These are phyloP conservation scores for Neodidymelliopsis sp. DNA, from an alignment of 2,329 filamentous ascomycete species.

Conservation along the genomic window DNA sequence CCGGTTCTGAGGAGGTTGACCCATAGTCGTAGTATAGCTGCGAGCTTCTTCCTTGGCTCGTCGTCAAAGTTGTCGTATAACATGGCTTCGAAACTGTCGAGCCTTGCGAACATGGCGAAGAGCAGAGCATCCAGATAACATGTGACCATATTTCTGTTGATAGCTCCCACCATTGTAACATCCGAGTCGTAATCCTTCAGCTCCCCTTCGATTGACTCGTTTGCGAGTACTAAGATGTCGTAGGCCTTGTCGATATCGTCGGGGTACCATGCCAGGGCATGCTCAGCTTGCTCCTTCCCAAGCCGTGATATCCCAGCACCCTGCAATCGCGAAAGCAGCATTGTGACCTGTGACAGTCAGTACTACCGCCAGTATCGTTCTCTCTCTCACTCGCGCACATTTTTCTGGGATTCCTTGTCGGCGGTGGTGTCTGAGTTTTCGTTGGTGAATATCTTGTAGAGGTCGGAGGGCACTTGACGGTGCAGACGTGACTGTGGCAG, in stretches of 20 bases:
- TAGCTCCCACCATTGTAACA: constrained; percentile 79
- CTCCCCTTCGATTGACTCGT: constrained; percentile 81
- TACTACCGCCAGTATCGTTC: background rate
- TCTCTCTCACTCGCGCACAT: constrained; percentile 39
- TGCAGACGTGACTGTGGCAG: constrained; percentile 35
- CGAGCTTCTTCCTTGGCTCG: constrained; percentile 74
- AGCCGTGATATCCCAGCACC: constrained; percentile 62
- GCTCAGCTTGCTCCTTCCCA: constrained; percentile 68
- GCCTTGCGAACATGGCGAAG: constrained; percentile 93
- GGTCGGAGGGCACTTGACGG: constrained; percentile 51
- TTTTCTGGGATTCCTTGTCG: constrained; percentile 65
- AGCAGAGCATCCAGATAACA: constrained; percentile 92
- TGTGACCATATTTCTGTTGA: constrained; percentile 86
- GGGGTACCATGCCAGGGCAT: constrained; percentile 69
- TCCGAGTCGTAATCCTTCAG: constrained; percentile 77
- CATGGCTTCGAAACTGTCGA: constrained; percentile 93
- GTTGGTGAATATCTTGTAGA: constrained; percentile 70
- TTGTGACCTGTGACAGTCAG: constrained; percentile 55
- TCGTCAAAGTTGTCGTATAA: constrained; percentile 81
- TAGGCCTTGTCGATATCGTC: constrained; percentile 78
- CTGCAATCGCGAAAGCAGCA: constrained; percentile 61
- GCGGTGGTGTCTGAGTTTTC: constrained; percentile 59
- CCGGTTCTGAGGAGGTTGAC: constrained; percentile 90
- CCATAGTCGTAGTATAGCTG: constrained; percentile 84
- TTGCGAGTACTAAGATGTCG: constrained; percentile 77